Percentiles rank a stretch among this genome's conserved stretches.
phyloP scores from a whole-genome alignment of 1,139 yeast species.

The Candida sanyaensis region DNA sequence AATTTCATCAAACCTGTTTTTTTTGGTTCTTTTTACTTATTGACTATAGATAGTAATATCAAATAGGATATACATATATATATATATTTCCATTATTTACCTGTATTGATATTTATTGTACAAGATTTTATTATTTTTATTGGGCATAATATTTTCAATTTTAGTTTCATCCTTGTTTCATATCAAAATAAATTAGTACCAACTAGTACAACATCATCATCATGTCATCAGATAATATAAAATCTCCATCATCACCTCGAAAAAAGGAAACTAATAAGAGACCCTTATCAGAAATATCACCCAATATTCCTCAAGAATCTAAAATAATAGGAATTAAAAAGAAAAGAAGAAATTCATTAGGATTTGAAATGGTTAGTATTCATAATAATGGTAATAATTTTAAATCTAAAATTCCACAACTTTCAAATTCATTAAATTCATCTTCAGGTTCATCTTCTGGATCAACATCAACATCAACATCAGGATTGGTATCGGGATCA shows the following conservation, averaged over 20 bases:
- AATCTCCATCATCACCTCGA: neutral
- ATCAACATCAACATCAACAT: neutral
- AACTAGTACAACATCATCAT: neutral
- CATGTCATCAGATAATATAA: neutral
- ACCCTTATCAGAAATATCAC: slow-evolving; percentile 12
- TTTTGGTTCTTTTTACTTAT: no score
- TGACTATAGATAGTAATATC: neutral
- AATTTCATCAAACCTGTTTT: neutral
- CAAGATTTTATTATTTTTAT: neutral
- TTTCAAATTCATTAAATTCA: slow-evolving; percentile 2
- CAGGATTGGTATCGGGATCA: neutral
- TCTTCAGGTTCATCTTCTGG: slow-evolving; percentile 6
- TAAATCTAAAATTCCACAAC: slow-evolving; percentile 12
- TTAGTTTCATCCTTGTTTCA: slow-evolving; percentile 12
- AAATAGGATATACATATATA: neutral
- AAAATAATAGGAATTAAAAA: slow-evolving; percentile 1
- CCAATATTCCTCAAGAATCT: slow-evolving; percentile 5
- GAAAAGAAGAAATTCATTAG: slow-evolving; percentile 10
- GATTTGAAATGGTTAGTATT: slow-evolving; percentile 13
- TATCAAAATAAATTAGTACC: neutral
- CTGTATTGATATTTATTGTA: neutral
- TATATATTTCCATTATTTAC: neutral
- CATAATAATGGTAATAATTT: slow-evolving; percentile 1
- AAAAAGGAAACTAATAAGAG: slow-evolving; percentile 3
- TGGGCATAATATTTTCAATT: no score